Percentiles rank a stretch among this genome's conserved stretches.
These are phyloP conservation scores for Aspergillus niger DNA, from an alignment of 2,329 filamentous ascomycete species.

Conservation along the genomic window DNA sequence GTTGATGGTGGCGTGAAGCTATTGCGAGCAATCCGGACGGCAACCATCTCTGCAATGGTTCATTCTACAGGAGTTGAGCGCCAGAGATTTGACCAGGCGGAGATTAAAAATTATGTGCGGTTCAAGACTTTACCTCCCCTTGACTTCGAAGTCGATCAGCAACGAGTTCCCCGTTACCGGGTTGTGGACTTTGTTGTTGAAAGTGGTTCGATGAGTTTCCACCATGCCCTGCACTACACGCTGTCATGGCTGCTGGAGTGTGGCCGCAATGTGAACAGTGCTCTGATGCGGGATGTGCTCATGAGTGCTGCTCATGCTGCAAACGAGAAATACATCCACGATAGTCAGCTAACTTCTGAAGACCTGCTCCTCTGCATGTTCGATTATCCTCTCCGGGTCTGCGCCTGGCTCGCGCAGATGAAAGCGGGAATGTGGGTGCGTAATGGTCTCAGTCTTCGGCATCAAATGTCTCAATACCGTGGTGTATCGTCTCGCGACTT, in stretches of 20 bases:
- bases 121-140: constrained; percentile 80
- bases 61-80: constrained; percentile 90
- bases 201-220: constrained; percentile 90
- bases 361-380: constrained; percentile 85
- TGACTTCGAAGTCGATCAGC: constrained; percentile 67
- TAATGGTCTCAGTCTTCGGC: constrained; percentile 91
- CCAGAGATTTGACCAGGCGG: constrained; percentile 77
- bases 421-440: constrained; percentile 98
- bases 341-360: constrained; percentile 61
- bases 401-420: constrained; percentile 96
- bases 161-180: constrained; percentile 56
- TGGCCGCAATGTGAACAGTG: constrained; percentile 71
- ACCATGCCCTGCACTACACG: constrained; percentile 94
- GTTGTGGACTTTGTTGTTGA: constrained; percentile 88
- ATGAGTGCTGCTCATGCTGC: constrained; percentile 66
- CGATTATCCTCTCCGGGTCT: constrained; percentile 89
- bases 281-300: constrained; percentile 68
- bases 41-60: constrained; percentile 80
- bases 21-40: constrained; percentile 66
- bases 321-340: constrained; percentile 58
- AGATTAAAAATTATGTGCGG: constrained; percentile 80
- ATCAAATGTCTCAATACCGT: constrained; percentile 92
- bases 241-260: constrained; percentile 94
- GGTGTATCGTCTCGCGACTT: constrained; percentile 88
- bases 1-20: constrained; percentile 67